Evolutionary conservation across 805 yeast species (phyloP), one percentile per base, ranked within the genome.

Genomic region (Yamadazyma akitaensis): DNA sequence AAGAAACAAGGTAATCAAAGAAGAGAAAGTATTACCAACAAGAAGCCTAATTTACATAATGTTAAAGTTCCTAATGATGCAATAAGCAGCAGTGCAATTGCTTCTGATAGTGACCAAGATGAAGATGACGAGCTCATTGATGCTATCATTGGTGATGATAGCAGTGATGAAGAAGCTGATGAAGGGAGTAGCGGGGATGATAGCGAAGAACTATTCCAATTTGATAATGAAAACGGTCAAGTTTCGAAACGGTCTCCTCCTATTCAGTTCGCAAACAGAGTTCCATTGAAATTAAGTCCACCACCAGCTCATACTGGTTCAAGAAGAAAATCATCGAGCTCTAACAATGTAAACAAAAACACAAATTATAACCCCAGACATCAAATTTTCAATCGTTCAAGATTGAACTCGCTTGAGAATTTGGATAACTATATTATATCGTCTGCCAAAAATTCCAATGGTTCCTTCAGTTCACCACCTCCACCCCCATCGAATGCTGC

Each of bases 21-120:
- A 53, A 65, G 84, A 50, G 81, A 77, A 55, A 75, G 81, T 12
- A 80, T 80, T 32, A 75, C 82, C 17, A 73, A 70, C 54, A 61
- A 71, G 25, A 61, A 62, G 34, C 60, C 68, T 14, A 79, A 75
- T 53, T 59, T 69, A 44, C 82, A 78, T 60, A 68, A 67, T 51
- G 55, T 74, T 19, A 73, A 67, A 48, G 58, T 79, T 12, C 84
- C 84, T 49, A 54, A 60, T 34, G 75, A 67, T 50, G 44, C 51
- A 12, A 43, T 43, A 14, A 43, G 49, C 19, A 36, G 46, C 17
- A 51, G 54, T 28, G 67, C 66, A 5, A 56, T 61, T 21, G 62
- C 55, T 25, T 54, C 64, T 37, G 73, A 67, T 49, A 59, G 67
- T 7, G 72, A 65, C 51, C 67, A 62, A 48, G 45, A 44, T 6